Base-by-base conservation (phyloP, 306 rosid species). In the Inga laurina region DNA sequence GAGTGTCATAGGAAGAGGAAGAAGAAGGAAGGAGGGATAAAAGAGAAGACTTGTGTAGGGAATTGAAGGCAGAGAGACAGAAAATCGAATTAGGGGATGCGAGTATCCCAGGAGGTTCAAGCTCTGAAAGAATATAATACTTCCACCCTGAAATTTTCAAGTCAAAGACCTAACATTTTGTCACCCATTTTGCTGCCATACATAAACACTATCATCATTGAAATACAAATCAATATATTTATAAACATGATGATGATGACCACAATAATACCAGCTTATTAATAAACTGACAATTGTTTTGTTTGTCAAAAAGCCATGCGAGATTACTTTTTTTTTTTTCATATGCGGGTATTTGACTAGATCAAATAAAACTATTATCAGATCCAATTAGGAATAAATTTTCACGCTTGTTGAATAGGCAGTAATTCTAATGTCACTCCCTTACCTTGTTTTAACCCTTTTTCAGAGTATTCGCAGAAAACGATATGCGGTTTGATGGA, bases 111-210 rank as follows among this genome's bases (percentile, higher is more conserved):
- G 88, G 27, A 96, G 94, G 77, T 98, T 96, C 75, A 96, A 87
- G 86, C 99, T 96, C 87, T 96, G 99, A 80, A 96, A 96, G 98
- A 94, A 96, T 68, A 96, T 96, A 54, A 96, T 94, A 75, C 92
- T 95, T 62, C 99, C 99, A 16, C 99, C 99, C 99, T 96, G 93
- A 82, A 87, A 74, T 41, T 72, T 81, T 51, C 37, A 81, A 74
- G 22, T 49, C 12, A 39, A 44, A 65, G 52, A 85, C 30, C n/a
- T 67, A 82, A 78, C 49, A 69, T n/a, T 19, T 12, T 18, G 74
- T 80, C 59, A 83, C 57, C 24, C 39, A 68, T 46, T 59, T 70
- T 15, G 32, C 71, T 15, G n/a, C n/a, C 43, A 32, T 15, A 2
- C 12, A 30, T 18, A 14, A 39, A 8, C 45, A 67, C 24, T 35